Evolutionary conservation across 257 asterid species (phyloP).

Genomic region (Osmanthus fragrans): DNA sequence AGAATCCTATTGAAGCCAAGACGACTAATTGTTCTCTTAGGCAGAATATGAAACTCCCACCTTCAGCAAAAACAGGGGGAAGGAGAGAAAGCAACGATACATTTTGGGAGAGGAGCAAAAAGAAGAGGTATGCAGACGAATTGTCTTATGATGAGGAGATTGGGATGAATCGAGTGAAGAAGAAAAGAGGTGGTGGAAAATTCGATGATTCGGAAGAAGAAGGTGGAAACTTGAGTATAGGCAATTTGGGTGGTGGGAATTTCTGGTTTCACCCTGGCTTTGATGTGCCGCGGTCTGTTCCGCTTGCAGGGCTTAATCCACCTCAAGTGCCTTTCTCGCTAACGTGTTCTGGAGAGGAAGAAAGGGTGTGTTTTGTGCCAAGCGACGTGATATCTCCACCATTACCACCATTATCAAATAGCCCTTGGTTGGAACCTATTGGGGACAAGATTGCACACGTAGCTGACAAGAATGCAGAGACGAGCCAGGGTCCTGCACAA

Average conservation of each 20-base stretch:
- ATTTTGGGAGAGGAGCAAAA: constrained; percentile 57
- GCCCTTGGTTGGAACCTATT: constrained; percentile 79
- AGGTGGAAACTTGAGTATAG: constrained; percentile 43
- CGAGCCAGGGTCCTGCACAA: constrained; percentile 42
- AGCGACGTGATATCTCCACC: constrained; percentile 42
- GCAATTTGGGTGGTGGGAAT: constrained; percentile 46
- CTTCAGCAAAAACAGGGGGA: constrained; percentile 49
- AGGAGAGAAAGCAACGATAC: constrained; percentile 50
- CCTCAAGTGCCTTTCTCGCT: constrained; percentile 57
- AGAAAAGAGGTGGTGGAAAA: constrained; percentile 50
- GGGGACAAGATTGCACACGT: constrained; percentile 52
- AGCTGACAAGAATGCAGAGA: constrained; percentile 49
- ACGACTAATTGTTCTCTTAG: constrained; percentile 47
- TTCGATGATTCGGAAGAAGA: constrained; percentile 40
- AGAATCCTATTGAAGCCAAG: constrained; percentile 45
- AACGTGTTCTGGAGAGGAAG: constrained; percentile 70
- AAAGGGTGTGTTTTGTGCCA: constrained; percentile 52
- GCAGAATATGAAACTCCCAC: constrained; percentile 70
- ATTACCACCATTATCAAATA: constrained; percentile 57
- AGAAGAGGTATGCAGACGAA: constrained; percentile 69
- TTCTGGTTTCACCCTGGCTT: constrained; percentile 70
- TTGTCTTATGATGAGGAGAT: constrained; percentile 50
- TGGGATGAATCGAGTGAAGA: constrained; percentile 56
- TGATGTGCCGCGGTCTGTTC: constrained; percentile 32
- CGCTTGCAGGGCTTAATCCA: constrained; percentile 30